These are phyloP conservation scores for Aspergillus tubingensis DNA, from an alignment of 2,329 filamentous ascomycete species.

Conservation along the genomic window DNA sequence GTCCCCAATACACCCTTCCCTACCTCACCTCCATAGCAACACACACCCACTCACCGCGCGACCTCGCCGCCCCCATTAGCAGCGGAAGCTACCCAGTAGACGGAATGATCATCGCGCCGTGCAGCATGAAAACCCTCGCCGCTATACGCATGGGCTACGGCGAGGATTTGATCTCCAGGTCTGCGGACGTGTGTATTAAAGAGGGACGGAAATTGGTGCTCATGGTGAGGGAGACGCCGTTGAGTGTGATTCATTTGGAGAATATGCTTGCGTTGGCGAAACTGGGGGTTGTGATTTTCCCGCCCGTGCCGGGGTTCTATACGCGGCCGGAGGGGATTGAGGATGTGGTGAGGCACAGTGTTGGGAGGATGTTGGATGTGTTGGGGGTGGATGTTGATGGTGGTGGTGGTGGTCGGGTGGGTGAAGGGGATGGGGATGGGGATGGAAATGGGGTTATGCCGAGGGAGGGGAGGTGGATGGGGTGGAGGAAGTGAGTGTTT, in stretches of 20 bases:
- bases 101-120: constrained; percentile 49
- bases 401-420: constrained; percentile 15
- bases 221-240: constrained; percentile 44
- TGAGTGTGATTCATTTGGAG: neutral
- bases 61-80: constrained; percentile 29
- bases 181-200: constrained; percentile 48
- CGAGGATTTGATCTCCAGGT: constrained; percentile 46
- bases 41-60: constrained; percentile 21
- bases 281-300: constrained; percentile 41
- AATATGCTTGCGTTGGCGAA: constrained; percentile 12
- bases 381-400: constrained; percentile 28
- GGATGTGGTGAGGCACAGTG: constrained; percentile 44
- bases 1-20: constrained; percentile 6
- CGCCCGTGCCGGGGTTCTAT: constrained; percentile 46
- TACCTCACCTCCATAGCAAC: constrained; percentile 15
- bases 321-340: constrained; percentile 30
- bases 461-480: constrained; percentile 6
- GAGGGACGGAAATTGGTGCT: constrained; percentile 41
- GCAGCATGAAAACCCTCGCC: constrained; percentile 50
- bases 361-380: constrained; percentile 45
- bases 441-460: no score
- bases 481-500: constrained; percentile 16
- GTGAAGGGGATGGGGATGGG: neutral
- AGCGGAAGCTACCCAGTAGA: constrained; percentile 27
- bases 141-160: constrained; percentile 41